phyloP scores from a whole-genome alignment of 805 yeast species.

The Metschnikowia proteae region DNA sequence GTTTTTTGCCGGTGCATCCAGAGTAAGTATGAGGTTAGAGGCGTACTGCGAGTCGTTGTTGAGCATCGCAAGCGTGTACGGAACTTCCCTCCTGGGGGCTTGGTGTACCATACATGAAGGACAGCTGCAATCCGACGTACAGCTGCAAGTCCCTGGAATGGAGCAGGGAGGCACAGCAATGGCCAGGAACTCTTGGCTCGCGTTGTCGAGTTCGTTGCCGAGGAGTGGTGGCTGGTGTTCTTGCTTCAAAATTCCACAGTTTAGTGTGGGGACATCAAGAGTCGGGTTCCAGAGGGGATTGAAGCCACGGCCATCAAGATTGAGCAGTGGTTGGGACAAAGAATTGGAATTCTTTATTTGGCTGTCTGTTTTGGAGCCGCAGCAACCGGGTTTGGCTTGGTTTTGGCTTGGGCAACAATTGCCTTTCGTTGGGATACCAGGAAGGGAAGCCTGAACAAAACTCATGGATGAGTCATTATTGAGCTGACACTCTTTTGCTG shows the following conservation, averaged over 20 bases:
- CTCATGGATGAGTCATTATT: background rate
- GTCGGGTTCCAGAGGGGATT: background rate
- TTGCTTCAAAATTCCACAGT: conserved; percentile 3
- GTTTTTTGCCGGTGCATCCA: background rate
- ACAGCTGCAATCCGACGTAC: conserved; percentile 37
- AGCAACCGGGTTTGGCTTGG: background rate
- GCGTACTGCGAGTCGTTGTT: conserved; percentile 13
- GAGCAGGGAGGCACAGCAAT: conserved; percentile 33
- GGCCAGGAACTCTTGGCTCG: conserved; percentile 19
- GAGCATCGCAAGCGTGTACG: conserved; percentile 9
- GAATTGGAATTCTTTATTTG: too few species aligned
- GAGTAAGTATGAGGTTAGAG: conserved; percentile 13
- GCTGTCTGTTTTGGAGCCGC: background rate
- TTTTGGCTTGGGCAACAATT: background rate
- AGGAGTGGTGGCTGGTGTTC: background rate
- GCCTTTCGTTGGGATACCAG: background rate
- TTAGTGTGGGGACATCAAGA: background rate
- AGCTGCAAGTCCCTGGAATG: conserved; percentile 34
- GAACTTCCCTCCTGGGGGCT: conserved; percentile 6
- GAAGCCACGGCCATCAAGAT: background rate
- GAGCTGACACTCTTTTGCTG: background rate
- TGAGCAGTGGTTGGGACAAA: background rate
- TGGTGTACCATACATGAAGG: conserved; percentile 37
- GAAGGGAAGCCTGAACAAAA: background rate
- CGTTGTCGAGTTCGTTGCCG: background rate